phyloP scores from a whole-genome alignment of 495 filamentous ascomycete species.

The Xylona heveae region DNA sequence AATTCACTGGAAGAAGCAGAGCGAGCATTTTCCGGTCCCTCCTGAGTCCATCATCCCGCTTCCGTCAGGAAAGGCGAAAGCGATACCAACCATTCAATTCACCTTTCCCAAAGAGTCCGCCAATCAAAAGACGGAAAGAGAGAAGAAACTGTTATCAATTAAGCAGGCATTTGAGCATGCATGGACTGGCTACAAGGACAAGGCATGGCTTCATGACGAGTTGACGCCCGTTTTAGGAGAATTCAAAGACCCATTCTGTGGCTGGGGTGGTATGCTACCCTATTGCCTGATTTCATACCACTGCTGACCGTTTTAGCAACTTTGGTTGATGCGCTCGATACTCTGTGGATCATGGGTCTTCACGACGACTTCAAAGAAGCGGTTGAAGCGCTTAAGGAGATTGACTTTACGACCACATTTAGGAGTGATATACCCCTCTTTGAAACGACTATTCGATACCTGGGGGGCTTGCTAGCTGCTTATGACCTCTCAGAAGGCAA shows the following conservation, averaged over 20 bases:
- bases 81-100: conserved; percentile 58
- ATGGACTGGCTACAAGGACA: conserved; percentile 18
- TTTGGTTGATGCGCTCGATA: conserved; percentile 81
- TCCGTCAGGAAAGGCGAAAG: conserved; percentile 44
- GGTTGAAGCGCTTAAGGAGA: conserved; percentile 47
- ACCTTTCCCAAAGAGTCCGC: conserved; percentile 40
- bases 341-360: conserved; percentile 89
- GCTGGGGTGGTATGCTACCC: conserved; percentile 91
- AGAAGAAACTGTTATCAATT: conserved; percentile 34
- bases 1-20: conserved; percentile 47
- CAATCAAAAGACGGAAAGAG: conserved; percentile 34
- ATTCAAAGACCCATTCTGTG: conserved; percentile 56
- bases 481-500: conserved; percentile 61
- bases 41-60: conserved; percentile 47
- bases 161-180: conserved; percentile 13
- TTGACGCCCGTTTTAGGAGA: conserved; percentile 17
- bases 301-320: no score
- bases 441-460: conserved; percentile 74
- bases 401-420: conserved; percentile 68
- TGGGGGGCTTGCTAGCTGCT: conserved; percentile 65
- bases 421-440: conserved; percentile 33
- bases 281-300: no score
- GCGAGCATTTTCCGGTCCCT: conserved; percentile 55
- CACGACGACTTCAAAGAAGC: conserved; percentile 80
- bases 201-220: conserved; percentile 21